These are phyloP conservation scores for Byssothecium circinans DNA, from an alignment of 2,329 filamentous ascomycete genomes.

Conservation along the genomic window DNA sequence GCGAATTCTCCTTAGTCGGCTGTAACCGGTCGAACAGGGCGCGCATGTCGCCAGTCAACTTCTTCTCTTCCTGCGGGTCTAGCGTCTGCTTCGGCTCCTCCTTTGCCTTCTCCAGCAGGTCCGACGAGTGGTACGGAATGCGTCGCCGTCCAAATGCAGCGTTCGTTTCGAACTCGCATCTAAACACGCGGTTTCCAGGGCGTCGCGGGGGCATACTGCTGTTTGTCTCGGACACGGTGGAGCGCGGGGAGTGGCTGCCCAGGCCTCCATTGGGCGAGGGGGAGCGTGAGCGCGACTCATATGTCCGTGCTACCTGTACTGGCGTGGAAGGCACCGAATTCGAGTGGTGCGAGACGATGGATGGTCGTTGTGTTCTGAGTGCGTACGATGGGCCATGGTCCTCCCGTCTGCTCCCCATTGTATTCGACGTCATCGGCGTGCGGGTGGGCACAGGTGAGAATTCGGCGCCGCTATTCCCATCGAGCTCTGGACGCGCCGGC, in stretches of 20 bases:
- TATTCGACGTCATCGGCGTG: constrained; percentile 44
- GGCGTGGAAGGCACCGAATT: constrained; percentile 93
- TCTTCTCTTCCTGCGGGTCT: constrained; percentile 45
- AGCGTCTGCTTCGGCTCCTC: constrained; percentile 63
- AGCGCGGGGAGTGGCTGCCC: constrained; percentile 82
- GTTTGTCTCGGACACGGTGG: constrained; percentile 86
- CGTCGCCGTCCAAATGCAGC: constrained; percentile 78
- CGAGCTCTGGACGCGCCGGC: constrained; percentile 33
- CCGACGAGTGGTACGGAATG: constrained; percentile 90
- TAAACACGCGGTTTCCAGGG: constrained; percentile 57
- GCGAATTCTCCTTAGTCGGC: constrained; percentile 77
- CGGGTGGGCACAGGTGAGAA: constrained; percentile 36
- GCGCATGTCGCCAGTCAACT: constrained; percentile 79
- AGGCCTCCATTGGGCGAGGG: constrained; percentile 76
- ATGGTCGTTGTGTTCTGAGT: constrained; percentile 46
- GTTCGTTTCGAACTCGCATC: constrained; percentile 86
- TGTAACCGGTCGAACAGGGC: constrained; percentile 83
- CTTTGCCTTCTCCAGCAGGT: constrained; percentile 72
- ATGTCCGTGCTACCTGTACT: constrained; percentile 81
- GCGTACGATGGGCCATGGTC: constrained; percentile 21
- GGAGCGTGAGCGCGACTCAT: constrained; percentile 73
- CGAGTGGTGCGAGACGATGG: constrained; percentile 67
- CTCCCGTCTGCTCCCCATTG: constrained; percentile 33
- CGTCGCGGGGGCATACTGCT: constrained; percentile 69
- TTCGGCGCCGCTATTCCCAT: constrained; percentile 40